Base-by-base conservation (phyloP, 148 eudicot genomes). In the Arctostaphylos glauca region DNA sequence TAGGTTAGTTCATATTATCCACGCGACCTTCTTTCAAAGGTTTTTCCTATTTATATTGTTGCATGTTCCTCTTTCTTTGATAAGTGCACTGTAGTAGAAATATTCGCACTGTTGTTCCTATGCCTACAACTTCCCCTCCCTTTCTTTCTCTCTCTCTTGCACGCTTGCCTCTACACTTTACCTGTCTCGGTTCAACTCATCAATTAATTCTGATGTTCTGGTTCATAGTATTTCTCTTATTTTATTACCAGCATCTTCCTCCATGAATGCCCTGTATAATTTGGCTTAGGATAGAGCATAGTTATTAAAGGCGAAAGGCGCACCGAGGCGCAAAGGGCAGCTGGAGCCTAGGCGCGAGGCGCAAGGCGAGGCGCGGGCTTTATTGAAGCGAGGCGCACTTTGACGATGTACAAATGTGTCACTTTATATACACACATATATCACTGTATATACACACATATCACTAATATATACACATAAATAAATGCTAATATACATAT, bases 201-300 rank as follows among this genome's bases (percentile, higher is more conserved):
- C 64, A 77, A 54, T 55, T 23, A 55, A 56, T 77, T 38, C 48
- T 55, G 44, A 2, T 77, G 48, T 54, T 13, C 6, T 77, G 64
- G 54, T 77, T 53, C 23, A 16, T 38, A 5, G 64, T 23, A 48
- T 49, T 52, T 38, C 56, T 48, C 38, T 74, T 74, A 50, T 23
- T 47, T 74, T 49, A 12, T 73, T 49, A 43, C 58, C 14, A 52
- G 78, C 19, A 50, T 50, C 78, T 75, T 75, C 59, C 59, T 75
- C n/a, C 44, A 50, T 75, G 0, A 10, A 9, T 52, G 19, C 19
- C 59, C 78, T 47, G 43, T 52, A 75, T 23, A 52, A 31, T 75
- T 75, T 75, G 78, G 55, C 78, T 38, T 23, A 12, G 38, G n/a
- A 50, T 23, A 52, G 59, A 74, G 48, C n/a, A n/a, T n/a, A n/a